Base-by-base conservation (phyloP, 2,329 filamentous ascomycete genomes). In the Parastagonospora nodorum region DNA sequence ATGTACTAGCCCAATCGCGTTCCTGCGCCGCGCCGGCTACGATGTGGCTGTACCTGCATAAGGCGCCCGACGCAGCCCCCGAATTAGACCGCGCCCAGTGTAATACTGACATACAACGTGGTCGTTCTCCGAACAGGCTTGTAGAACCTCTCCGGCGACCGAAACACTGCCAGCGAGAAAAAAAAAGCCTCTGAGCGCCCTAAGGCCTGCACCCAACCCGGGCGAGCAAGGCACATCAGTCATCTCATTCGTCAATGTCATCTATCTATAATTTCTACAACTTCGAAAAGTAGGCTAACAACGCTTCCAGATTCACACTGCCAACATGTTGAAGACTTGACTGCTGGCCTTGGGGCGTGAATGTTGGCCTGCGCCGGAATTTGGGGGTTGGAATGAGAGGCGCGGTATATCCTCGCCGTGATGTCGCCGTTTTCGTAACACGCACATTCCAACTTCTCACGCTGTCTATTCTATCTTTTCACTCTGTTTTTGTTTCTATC, bases 201-300 rank as follows among this genome's bases (percentile, higher is more conserved):
- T 41, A 28, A 35, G 30, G 28, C 45, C 33, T 3, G 16, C 28
- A 35, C 27, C 29, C 36, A 10, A 11, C 27, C 33, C 14, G 19
- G 5, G 16, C 16, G 35, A 27, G 15, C 35, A 24, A 39, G 43
- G 29, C 32, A 30, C 12, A 2, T 35, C 10, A 4, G 28, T 16
- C 10, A 12, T 41, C 30, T 24, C 30, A 47, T 47, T 47, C 45
- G 45, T 30, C 45, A 16, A 16, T 10, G 33, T 47, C 9, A 28
- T 35, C 45, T 41, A 47, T 35, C 15, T 35, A 41, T 41, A 47
- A 47, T 47, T 30, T 47, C 45, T 36, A 47, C 45, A 47, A n/a
- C 28, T 27, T 47, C 16, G 30, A 41, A 11, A 37, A 16, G 37
- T 28, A 41, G 45, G 41, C 45, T 35, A 16, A 40, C 30, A 40